Percentiles rank a stretch among this genome's conserved stretches.
phyloP scores from a whole-genome alignment of 768 basidiomycete species.

The Flagelloscypha sp. region DNA sequence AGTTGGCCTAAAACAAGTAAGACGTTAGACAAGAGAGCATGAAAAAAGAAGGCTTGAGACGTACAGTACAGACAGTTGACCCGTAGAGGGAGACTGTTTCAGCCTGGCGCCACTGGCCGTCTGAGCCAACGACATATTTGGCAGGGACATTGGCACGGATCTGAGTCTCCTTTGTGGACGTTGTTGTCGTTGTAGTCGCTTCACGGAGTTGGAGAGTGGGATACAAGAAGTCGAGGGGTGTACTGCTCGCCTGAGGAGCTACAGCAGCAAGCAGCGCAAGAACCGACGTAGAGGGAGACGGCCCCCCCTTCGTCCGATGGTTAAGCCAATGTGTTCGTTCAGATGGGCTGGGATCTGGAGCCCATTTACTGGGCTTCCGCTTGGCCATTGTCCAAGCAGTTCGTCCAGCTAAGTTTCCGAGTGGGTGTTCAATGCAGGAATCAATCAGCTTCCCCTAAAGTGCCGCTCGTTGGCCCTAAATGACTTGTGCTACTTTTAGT shows the following conservation, averaged over 20 bases:
- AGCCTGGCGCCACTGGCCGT: constrained; percentile 52
- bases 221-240: constrained; percentile 1
- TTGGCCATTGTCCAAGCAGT: too few relatives aligned
- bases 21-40: too few relatives aligned
- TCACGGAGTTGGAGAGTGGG: constrained; percentile 9
- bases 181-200: constrained; percentile 11
- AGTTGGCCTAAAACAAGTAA: too few relatives aligned
- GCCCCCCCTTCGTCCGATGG: constrained; percentile 3
- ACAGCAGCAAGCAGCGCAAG: constrained; percentile 52
- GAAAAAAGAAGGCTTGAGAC: constrained; percentile 15
- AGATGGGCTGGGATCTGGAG: constrained; percentile 4
- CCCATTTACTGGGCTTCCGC: constrained; percentile 4
- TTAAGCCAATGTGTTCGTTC: constrained; percentile 7
- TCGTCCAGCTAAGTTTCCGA: too few relatives aligned
- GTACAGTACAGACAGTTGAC: constrained; percentile 54
- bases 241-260: constrained; percentile 15
- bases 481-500: too few relatives aligned
- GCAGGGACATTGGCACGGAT: constrained; percentile 34
- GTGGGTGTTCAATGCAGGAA: too few relatives aligned
- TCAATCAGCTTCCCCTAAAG: too few relatives aligned
- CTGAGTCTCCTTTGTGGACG: constrained; percentile 6
- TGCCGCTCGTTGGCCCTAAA: too few relatives aligned
- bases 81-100: constrained; percentile 57
- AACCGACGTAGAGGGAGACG: constrained; percentile 39
- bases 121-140: constrained; percentile 41